These are phyloP conservation scores for Phytopythium chamaehyphon DNA, from an alignment of 352 stramenopile genomes.

Conservation along the genomic window DNA sequence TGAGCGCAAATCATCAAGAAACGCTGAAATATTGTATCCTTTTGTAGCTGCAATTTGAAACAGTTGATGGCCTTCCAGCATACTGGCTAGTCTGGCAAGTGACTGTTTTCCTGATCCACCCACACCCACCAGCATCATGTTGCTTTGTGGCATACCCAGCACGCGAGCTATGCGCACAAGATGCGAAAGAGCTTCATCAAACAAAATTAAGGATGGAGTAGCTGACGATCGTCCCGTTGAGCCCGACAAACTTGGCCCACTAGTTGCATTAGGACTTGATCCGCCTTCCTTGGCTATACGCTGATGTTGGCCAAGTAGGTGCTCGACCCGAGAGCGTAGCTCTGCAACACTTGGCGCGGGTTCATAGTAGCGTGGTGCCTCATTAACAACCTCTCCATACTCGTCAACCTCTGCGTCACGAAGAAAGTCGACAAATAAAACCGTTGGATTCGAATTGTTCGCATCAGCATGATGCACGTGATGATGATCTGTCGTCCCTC, in stretches of 20 bases:
- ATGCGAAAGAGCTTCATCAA: constrained; percentile 88
- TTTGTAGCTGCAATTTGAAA: constrained; percentile 90
- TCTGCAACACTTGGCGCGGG: constrained; percentile 33
- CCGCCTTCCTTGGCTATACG: constrained; percentile 42
- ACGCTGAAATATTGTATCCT: constrained; percentile 75
- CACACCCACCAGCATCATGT: constrained; percentile 91
- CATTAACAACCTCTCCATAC: constrained; percentile 68
- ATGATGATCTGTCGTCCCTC: background rate
- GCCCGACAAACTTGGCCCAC: background rate
- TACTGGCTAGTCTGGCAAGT: constrained; percentile 70
- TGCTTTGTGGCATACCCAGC: constrained; percentile 76
- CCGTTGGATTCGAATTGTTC: background rate
- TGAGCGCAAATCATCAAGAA: constrained; percentile 83
- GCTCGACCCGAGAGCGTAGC: constrained; percentile 52
- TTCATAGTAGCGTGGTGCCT: constrained; percentile 86
- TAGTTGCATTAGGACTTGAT: background rate
- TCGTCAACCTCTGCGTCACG: constrained; percentile 80
- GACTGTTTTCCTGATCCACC: constrained; percentile 88
- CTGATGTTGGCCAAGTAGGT: constrained; percentile 78
- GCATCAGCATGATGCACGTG: background rate
- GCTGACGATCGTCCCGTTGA: constrained; percentile 16
- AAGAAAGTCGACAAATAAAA: constrained; percentile 85
- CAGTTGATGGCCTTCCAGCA: constrained; percentile 67
- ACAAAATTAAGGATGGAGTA: constrained; percentile 82
- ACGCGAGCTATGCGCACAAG: constrained; percentile 80